Evolutionary conservation across 768 basidiomycete genomes (phyloP), one percentile per base, ranked within the genome.

Genomic region (Rhodotorula babjevae): DNA sequence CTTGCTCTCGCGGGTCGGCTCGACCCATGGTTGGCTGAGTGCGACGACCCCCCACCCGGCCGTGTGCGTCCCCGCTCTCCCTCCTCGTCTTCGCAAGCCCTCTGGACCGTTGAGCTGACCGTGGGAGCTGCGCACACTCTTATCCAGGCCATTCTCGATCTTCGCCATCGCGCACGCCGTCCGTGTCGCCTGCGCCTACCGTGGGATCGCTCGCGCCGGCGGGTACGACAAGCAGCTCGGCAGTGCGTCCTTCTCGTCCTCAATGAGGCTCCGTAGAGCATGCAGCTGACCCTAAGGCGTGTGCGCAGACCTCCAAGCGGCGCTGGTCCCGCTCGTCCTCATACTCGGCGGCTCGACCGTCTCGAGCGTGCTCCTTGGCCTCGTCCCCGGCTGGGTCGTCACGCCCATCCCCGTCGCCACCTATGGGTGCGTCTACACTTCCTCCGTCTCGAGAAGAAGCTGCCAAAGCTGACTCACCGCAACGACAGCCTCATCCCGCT

Each of bases 361-460:
- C 56, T 68, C 53, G 27, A 67, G 63, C 49, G 42, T 68, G 16
- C 63, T 76, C 1, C 62, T 76, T 25, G 72, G 72, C 16, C 62
- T 64, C 25, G 67, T 71, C 9, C 75, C 75, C 31, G 75, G 71
- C 2, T 76, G 75, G 75, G 62, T 76, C 63, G 49, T 73, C 56
- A 68, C 75, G 40, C 75, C 75, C 31, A 55, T 76, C 36, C 71
- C 71, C 16, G 66, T 76, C 55, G 29, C 65, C 29, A 76, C 69
- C 56, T 76, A 76, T 44, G 75, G 71, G 68, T 72, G 25, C 29
- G 69, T 60, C 11, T 10, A 46, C 14, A 9, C 5, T 7, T 36
- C 29, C 14, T 2, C 18, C 12, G 29, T 25, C 11, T 0, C 12
- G 11, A 42, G 16, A 6, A 50, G 18, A 19, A 21, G n/a, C 49